Percentiles rank a stretch among this genome's conserved stretches.
Conservation (phyloP, 2,329 filamentous ascomycete species). For the Penicillium sp. region DNA sequence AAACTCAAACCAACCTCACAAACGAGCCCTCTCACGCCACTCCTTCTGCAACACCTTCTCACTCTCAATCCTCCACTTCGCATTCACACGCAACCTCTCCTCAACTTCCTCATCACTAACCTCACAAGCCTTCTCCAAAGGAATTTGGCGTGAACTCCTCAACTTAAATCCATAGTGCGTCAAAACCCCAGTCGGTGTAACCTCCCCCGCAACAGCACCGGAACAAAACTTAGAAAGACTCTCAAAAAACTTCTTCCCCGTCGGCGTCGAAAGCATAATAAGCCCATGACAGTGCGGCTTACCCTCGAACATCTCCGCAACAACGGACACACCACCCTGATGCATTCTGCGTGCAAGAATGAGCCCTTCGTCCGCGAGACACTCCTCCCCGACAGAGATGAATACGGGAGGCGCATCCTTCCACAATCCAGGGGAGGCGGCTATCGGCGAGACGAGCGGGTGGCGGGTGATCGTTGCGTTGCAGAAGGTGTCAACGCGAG, state of each 20-base stretch:
- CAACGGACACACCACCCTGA: slow-evolving; percentile 36
- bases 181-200: slow-evolving; percentile 30
- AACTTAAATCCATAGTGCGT: slow-evolving; percentile 34
- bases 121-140: slow-evolving; percentile 33
- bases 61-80: slow-evolving; percentile 34
- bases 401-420: slow-evolving; percentile 42
- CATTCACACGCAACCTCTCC: slow-evolving; percentile 26
- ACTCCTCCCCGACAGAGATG: slow-evolving; percentile 44
- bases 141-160: slow-evolving; percentile 27
- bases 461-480: slow-evolving; percentile 40
- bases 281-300: slow-evolving; percentile 56
- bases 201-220: slow-evolving; percentile 31
- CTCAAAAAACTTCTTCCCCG: slow-evolving; percentile 54
- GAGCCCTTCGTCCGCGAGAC: slow-evolving; percentile 42
- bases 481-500: slow-evolving; percentile 44
- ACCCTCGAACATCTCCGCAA: slow-evolving; percentile 45
- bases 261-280: slow-evolving; percentile 51
- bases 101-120: slow-evolving; percentile 40
- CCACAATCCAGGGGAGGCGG: slow-evolving; percentile 39
- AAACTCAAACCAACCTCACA: slow-evolving; percentile 20
- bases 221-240: slow-evolving; percentile 57
- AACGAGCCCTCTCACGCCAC: slow-evolving; percentile 33
- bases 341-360: slow-evolving; percentile 43
- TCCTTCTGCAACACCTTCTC: slow-evolving; percentile 35
- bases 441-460: slow-evolving; percentile 43